Evolutionary conservation across 1,284 basidiomycete species (phyloP).

Genomic region (Macrocystidia cucumis): DNA sequence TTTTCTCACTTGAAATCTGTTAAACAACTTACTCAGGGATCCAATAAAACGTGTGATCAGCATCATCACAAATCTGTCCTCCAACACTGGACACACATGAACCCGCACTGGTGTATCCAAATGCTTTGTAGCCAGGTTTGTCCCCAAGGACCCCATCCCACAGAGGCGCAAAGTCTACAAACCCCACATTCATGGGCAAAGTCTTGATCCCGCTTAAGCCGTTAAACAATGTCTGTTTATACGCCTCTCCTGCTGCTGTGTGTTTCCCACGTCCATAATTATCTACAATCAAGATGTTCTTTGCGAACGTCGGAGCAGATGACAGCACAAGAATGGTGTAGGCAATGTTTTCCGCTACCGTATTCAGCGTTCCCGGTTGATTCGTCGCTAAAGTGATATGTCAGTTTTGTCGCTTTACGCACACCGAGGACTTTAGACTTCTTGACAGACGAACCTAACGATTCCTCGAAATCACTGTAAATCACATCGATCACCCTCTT

Average conservation of each 20-base stretch:
- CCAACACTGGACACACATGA: slow-evolving; percentile 22
- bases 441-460: slow-evolving; percentile 13
- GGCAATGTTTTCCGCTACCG: slow-evolving; percentile 26
- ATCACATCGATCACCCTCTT: not conserved
- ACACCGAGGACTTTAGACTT: not conserved
- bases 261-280: slow-evolving; percentile 36
- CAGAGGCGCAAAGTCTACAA: slow-evolving; percentile 33
- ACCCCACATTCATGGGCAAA: slow-evolving; percentile 28
- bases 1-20: no score
- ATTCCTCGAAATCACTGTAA: slow-evolving; percentile 15
- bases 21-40: slow-evolving; percentile 37
- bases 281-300: slow-evolving; percentile 37
- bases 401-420: not conserved
- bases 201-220: slow-evolving; percentile 21
- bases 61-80: slow-evolving; percentile 31
- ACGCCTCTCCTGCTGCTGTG: slow-evolving; percentile 30
- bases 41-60: slow-evolving; percentile 44
- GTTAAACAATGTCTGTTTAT: slow-evolving; percentile 31
- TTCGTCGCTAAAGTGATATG: not conserved
- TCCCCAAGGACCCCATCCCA: slow-evolving; percentile 37
- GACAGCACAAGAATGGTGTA: slow-evolving; percentile 28
- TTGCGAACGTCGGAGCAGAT: slow-evolving; percentile 32
- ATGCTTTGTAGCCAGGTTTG: slow-evolving; percentile 33
- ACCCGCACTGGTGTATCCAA: slow-evolving; percentile 35
- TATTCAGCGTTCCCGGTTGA: slow-evolving; percentile 17